These are phyloP conservation scores for Pyrrhoderma lamaoense DNA, from an alignment of 1,284 basidiomycete genomes.

Conservation along the genomic window DNA sequence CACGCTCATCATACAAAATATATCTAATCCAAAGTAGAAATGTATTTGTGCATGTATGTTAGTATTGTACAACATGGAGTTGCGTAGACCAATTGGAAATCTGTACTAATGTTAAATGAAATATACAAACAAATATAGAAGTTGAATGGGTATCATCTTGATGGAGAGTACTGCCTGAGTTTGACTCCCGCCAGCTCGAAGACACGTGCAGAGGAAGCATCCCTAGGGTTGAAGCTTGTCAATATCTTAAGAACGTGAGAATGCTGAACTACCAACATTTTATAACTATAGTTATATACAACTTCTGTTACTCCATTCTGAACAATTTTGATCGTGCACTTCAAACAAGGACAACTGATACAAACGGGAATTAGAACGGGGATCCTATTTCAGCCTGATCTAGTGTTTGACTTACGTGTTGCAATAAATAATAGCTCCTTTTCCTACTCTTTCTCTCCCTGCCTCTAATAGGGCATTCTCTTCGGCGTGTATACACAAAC, in stretches of 20 bases:
- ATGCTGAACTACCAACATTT: constrained; percentile 62
- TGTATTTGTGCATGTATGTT: neutral
- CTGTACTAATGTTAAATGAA: neutral
- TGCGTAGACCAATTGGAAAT: neutral
- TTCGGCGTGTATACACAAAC: constrained; percentile 95
- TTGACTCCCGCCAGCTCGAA: constrained; percentile 75
- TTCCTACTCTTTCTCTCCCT: constrained; percentile 77
- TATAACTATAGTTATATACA: constrained; percentile 94
- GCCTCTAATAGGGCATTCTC: constrained; percentile 96
- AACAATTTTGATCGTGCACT: constrained; percentile 95
- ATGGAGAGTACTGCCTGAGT: constrained; percentile 56
- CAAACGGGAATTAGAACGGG: constrained; percentile 1
- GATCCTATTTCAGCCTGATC: neutral
- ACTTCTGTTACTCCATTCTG: constrained; percentile 91
- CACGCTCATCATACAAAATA: constrained; percentile 33
- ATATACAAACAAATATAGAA: neutral
- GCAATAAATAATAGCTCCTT: constrained; percentile 86
- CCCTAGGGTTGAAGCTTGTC: constrained; percentile 36
- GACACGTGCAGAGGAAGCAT: constrained; percentile 71
- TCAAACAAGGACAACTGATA: constrained; percentile 88
- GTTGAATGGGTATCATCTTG: constrained; percentile 13
- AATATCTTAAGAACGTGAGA: neutral
- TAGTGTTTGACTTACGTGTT: constrained; percentile 52
- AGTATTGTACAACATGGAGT: neutral
- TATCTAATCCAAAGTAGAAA: neutral